Conservation (phyloP, 2,329 filamentous ascomycete species). For the Atkinsonella hypoxylon region DNA sequence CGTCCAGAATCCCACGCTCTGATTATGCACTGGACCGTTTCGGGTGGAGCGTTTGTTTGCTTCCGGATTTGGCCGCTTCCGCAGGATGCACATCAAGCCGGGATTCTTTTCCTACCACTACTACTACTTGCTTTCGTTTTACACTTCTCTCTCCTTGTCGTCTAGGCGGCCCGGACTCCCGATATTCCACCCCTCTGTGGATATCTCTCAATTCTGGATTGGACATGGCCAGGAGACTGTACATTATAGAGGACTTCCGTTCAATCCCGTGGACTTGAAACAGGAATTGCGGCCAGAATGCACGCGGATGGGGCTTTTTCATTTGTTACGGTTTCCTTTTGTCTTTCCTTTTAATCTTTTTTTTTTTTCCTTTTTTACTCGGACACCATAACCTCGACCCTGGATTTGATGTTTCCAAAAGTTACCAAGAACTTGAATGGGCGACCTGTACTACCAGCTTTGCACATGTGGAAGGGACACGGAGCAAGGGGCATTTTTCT, state of each 20-base stretch:
- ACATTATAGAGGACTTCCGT: constrained; percentile 5
- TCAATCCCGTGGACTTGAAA: constrained; percentile 9
- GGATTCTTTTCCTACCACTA: neutral
- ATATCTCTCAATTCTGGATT: constrained; percentile 3
- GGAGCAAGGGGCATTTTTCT: constrained; percentile 18
- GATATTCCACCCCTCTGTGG: neutral
- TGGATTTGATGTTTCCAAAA: constrained; percentile 12
- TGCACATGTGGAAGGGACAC: constrained; percentile 14
- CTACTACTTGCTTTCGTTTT: neutral
- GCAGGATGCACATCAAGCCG: neutral
- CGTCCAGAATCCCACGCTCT: constrained; percentile 48
- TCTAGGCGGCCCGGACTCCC: neutral
- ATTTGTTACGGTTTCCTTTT: neutral
- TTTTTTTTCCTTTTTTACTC: neutral
- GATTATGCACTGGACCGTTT: constrained; percentile 14
- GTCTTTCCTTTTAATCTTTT: neutral
- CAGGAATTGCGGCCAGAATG: constrained; percentile 2
- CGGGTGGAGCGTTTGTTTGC: neutral
- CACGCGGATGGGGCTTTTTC: neutral
- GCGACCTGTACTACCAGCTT: constrained; percentile 23
- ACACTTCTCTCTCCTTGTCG: neutral
- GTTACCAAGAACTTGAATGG: constrained; percentile 9
- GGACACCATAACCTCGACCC: constrained; percentile 6
- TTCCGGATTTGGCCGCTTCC: neutral
- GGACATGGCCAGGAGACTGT: constrained; percentile 6